These are phyloP conservation scores for Millerozyma miso DNA, from an alignment of 805 yeast species.

Conservation along the genomic window DNA sequence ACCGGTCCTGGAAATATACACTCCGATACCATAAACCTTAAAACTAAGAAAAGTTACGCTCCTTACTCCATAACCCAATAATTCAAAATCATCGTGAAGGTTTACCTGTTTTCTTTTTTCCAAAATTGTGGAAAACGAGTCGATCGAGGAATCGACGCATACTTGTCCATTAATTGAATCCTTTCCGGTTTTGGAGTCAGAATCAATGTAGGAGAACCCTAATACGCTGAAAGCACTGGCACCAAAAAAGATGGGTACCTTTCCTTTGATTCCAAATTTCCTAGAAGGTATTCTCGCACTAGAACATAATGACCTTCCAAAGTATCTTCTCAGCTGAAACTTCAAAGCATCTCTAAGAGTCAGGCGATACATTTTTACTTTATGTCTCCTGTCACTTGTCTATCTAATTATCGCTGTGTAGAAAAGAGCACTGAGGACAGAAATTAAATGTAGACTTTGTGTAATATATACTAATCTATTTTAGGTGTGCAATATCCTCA, in stretches of 20 bases:
- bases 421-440: too few relatives aligned
- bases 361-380: neutral
- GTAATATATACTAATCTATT: neutral
- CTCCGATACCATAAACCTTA: conserved; percentile 83
- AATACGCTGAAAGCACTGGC: neutral
- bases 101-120: conserved; percentile 10
- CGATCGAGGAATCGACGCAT: conserved; percentile 47
- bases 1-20: conserved; percentile 69
- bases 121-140: conserved; percentile 40
- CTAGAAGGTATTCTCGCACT: neutral
- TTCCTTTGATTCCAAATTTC: neutral
- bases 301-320: neutral
- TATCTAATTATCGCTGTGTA: neutral
- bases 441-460: too few relatives aligned
- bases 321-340: neutral
- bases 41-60: conserved; percentile 77
- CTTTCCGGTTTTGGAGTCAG: neutral
- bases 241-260: neutral
- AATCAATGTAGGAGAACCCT: conserved; percentile 1
- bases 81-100: conserved; percentile 38
- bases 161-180: conserved; percentile 20
- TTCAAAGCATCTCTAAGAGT: neutral
- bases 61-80: conserved; percentile 80
- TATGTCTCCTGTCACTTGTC: neutral
- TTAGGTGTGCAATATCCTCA: conserved; percentile 13